Percentiles rank a stretch among this genome's conserved stretches.
phyloP scores from a whole-genome alignment of 2,329 filamentous ascomycete species.

The Ilyonectria sp. region DNA sequence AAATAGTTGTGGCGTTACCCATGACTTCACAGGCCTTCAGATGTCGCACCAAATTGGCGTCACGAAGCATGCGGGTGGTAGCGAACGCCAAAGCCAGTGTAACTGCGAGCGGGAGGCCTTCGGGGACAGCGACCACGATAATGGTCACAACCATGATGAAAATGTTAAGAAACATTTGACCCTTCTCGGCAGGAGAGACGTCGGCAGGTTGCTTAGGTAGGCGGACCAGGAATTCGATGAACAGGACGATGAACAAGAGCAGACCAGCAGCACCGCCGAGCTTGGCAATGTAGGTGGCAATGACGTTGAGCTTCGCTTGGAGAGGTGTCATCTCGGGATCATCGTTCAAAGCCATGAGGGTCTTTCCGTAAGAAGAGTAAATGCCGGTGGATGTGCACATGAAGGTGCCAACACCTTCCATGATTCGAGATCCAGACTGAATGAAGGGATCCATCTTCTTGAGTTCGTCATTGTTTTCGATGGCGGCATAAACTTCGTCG shows the following conservation, averaged over 20 bases:
- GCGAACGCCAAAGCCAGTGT: conserved; percentile 84
- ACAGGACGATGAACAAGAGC: conserved; percentile 85
- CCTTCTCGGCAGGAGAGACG: conserved; percentile 78
- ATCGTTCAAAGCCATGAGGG: conserved; percentile 81
- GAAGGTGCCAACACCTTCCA: conserved; percentile 83
- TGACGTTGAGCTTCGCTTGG: conserved; percentile 81
- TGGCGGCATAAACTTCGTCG: conserved; percentile 79
- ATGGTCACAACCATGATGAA: conserved; percentile 86
- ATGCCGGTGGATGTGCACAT: conserved; percentile 81
- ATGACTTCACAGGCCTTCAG: conserved; percentile 86
- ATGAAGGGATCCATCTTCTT: conserved; percentile 88
- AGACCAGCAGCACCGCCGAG: conserved; percentile 83
- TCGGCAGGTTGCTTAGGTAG: conserved; percentile 67
- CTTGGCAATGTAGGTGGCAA: conserved; percentile 85
- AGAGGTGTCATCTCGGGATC: conserved; percentile 83
- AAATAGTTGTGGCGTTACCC: conserved; percentile 82
- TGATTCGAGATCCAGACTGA: conserved; percentile 85
- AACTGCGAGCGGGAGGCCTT: conserved; percentile 84
- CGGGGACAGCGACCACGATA: conserved; percentile 84
- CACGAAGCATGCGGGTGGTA: conserved; percentile 82
- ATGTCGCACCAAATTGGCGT: conserved; percentile 83
- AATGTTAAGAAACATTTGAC: conserved; percentile 82
- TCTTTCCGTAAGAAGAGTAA: conserved; percentile 82
- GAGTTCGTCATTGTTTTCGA: conserved; percentile 75
- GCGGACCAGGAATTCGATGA: conserved; percentile 86